A percentile compares a stretch with the other conserved stretches of the same genome.
Evolutionary conservation across 352 stramenopile species (phyloP).

Genomic region (Aphanomyces euteiches): DNA sequence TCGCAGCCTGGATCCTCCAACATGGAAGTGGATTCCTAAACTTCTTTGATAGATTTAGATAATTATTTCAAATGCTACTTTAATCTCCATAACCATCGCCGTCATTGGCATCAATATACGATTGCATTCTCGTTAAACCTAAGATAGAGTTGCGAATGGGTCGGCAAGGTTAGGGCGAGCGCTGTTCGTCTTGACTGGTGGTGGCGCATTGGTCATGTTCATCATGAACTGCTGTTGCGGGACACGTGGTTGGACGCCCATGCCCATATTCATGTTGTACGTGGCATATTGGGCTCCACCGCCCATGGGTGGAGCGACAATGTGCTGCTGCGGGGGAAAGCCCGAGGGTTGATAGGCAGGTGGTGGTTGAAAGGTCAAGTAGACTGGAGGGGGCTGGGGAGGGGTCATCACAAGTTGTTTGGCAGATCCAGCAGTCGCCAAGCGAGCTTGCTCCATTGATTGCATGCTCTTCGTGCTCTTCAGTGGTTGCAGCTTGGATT

Average conservation of each 20-base stretch:
- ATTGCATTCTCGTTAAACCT: neutral
- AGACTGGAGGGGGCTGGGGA: conserved; percentile 19
- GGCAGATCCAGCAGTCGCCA: conserved; percentile 43
- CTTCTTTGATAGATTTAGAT: conserved; percentile 9
- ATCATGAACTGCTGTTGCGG: conserved; percentile 49
- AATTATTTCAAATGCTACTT: conserved; percentile 15
- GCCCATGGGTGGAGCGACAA: conserved; percentile 42
- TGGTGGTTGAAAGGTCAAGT: neutral
- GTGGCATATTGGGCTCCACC: conserved; percentile 26
- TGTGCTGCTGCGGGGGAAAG: conserved; percentile 38
- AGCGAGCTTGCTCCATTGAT: conserved; percentile 65
- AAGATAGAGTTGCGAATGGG: conserved; percentile 58
- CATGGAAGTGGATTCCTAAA: conserved; percentile 18
- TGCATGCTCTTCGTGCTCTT: conserved; percentile 55
- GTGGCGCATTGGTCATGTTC: conserved; percentile 25
- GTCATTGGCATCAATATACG: neutral
- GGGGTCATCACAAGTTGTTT: conserved; percentile 61
- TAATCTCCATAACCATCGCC: neutral
- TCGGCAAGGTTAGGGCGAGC: conserved; percentile 30
- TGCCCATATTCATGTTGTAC: conserved; percentile 33
- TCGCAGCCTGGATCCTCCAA: neutral
- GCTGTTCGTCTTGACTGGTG: neutral
- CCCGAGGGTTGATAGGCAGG: conserved; percentile 22
- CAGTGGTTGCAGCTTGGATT: conserved; percentile 34
- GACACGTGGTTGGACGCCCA: conserved; percentile 32